Evolutionary conservation across 176 grass and related monocot species (phyloP).

Genomic region (Eremochloa ophiuroides): DNA sequence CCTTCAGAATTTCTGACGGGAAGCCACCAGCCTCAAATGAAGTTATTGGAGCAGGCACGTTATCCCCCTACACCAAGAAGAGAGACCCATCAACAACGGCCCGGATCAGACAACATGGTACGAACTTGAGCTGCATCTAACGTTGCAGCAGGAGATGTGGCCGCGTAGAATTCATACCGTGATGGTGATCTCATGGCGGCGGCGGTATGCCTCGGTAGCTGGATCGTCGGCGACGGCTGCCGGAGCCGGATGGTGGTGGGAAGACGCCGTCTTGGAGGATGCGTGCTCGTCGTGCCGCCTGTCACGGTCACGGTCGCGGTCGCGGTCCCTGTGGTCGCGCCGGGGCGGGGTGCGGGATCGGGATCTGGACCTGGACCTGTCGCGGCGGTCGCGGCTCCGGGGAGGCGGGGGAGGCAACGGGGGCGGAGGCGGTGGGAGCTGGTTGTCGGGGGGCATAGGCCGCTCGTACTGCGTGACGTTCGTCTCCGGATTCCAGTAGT

Average conservation of each 20-base stretch:
- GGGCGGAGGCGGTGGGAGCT: conserved; percentile 56
- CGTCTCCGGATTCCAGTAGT: conserved; percentile 98
- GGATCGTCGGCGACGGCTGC: conserved; percentile 27
- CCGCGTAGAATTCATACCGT: conserved; percentile 37
- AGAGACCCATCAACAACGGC: conserved; percentile 13
- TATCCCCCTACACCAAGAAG: conserved; percentile 55
- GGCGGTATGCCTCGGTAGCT: conserved; percentile 68
- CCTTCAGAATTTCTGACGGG: conserved; percentile 72
- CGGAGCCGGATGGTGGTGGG: conserved; percentile 28
- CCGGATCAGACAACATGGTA: background rate
- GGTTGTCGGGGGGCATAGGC: conserved; percentile 46
- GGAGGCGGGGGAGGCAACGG: conserved; percentile 50
- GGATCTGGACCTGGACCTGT: conserved; percentile 25
- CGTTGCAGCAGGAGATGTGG: background rate
- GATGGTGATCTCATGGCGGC: conserved; percentile 82
- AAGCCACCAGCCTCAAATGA: conserved; percentile 86
- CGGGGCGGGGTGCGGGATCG: conserved; percentile 40
- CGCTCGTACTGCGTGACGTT: conserved; percentile 94
- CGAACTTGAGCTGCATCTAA: background rate
- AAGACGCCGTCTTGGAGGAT: conserved; percentile 25
- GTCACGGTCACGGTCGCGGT: conserved; percentile 46
- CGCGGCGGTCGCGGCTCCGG: conserved; percentile 34
- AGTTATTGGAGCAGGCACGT: conserved; percentile 69
- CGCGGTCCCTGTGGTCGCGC: conserved; percentile 32
- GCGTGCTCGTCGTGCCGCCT: conserved; percentile 50